Conservation (phyloP, 2,329 filamentous ascomycete genomes). For the Teratosphaeria viscida region DNA sequence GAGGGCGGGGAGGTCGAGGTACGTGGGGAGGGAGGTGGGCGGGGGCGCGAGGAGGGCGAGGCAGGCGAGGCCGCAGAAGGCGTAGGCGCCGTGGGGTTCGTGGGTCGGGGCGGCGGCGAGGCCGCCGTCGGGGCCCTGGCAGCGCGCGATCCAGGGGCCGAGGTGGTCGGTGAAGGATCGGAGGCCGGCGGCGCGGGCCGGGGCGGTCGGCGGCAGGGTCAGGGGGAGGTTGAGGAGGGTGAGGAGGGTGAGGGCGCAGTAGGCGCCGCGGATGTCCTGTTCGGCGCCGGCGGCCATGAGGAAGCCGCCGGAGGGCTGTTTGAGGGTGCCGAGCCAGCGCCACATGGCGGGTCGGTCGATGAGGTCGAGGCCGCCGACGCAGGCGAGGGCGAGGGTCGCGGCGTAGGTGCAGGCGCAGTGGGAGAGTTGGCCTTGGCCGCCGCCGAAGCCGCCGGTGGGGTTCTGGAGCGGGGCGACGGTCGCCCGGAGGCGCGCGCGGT, state of each 20-base stretch:
- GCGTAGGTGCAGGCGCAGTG: slow-evolving; percentile 89
- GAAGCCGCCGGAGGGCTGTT: slow-evolving; percentile 84
- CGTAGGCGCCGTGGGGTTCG: slow-evolving; percentile 93
- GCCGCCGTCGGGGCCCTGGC: slow-evolving; percentile 94
- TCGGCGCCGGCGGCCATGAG: slow-evolving; percentile 77
- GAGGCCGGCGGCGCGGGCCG: slow-evolving; percentile 52
- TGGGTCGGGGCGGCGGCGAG: slow-evolving; percentile 75
- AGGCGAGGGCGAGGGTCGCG: slow-evolving; percentile 63
- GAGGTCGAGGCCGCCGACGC: slow-evolving; percentile 65
- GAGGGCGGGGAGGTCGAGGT: slow-evolving; percentile 65
- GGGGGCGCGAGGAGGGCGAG: slow-evolving; percentile 77
- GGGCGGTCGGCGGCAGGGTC: slow-evolving; percentile 62
- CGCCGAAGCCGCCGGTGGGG: slow-evolving; percentile 73
- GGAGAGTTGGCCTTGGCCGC: slow-evolving; percentile 80
- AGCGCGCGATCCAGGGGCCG: slow-evolving; percentile 68
- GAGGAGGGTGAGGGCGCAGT: slow-evolving; percentile 78
- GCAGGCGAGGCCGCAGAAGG: slow-evolving; percentile 86
- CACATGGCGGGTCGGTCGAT: slow-evolving; percentile 80
- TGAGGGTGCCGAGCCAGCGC: slow-evolving; percentile 79
- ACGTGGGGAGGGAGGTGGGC: slow-evolving; percentile 61
- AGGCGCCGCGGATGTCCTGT: slow-evolving; percentile 88
- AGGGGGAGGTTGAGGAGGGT: slow-evolving; percentile 75
- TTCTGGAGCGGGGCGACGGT: slow-evolving; percentile 81
- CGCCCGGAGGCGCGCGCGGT: slow-evolving; percentile 52
- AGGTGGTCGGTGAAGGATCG: slow-evolving; percentile 61